A percentile compares a stretch with the other conserved stretches of the same genome.
These are phyloP conservation scores for Saitoella complicata DNA, from an alignment of 805 yeast genomes.

Conservation along the genomic window DNA sequence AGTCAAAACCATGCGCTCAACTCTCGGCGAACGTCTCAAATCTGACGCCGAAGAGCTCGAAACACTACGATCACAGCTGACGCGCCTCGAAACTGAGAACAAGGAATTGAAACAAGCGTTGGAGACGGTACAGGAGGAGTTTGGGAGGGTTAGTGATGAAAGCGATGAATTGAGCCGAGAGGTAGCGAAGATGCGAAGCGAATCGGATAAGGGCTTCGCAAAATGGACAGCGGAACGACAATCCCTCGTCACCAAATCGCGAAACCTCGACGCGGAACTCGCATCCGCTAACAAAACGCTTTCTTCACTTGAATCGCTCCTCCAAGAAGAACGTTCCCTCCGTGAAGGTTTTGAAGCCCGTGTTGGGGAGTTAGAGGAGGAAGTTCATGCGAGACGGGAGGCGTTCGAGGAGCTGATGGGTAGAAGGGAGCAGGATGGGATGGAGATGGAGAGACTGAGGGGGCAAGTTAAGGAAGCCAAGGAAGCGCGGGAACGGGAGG, in stretches of 20 bases:
- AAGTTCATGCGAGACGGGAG: slow-evolving; percentile 15
- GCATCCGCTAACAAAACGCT: no score
- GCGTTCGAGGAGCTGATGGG: slow-evolving; percentile 1
- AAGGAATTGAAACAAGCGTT: slow-evolving; percentile 22
- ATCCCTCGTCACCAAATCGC: neutral
- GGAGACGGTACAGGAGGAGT: slow-evolving; percentile 26
- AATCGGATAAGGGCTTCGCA: slow-evolving; percentile 11
- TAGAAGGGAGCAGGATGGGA: slow-evolving; percentile 5
- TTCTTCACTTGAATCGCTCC: neutral
- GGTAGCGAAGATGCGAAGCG: slow-evolving; percentile 14
- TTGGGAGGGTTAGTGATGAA: slow-evolving; percentile 17
- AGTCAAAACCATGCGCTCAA: slow-evolving; percentile 22
- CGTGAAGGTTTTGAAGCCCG: slow-evolving; percentile 10
- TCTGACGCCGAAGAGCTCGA: slow-evolving; percentile 21
- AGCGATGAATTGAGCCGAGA: slow-evolving; percentile 17
- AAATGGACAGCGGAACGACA: slow-evolving; percentile 16
- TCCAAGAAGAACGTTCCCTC: slow-evolving; percentile 7
- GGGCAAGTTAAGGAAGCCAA: slow-evolving; percentile 17
- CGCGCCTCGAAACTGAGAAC: slow-evolving; percentile 21
- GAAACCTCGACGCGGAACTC: no score
- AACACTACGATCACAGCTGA: slow-evolving; percentile 15
- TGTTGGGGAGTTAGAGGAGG: slow-evolving; percentile 20
- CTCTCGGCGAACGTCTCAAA: slow-evolving; percentile 30
- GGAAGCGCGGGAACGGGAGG: slow-evolving; percentile 15
- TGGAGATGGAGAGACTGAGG: slow-evolving; percentile 18